Base-by-base conservation (phyloP, 176 grass and related monocot species). In the Microstegium vimineum region DNA sequence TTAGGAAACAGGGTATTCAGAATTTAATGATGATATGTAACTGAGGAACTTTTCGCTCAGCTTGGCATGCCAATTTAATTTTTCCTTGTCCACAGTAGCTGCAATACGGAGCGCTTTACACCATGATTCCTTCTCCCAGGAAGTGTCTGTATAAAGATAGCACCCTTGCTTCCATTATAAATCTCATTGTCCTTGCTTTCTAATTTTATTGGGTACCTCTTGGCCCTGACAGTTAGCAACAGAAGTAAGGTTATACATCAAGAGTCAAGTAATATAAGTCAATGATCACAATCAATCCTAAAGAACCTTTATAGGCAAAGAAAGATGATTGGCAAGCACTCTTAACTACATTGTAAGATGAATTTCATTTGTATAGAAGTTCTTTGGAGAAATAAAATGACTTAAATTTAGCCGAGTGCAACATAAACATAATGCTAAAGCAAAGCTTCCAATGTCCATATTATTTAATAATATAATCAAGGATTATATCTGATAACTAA, bases 91-190 rank as follows among this genome's bases (percentile, higher is more conserved):
- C 84, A 22, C 36, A 42, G 74, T 92, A 68, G 90, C 92, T 67
- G 92, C 95, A 89, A 98, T 89, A 69, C 89, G 84, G 79, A 99
- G 96, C 52, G 87, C 87, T 93, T 91, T 95, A 81, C 93, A 98
- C 93, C 93, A 98, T 74, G 96, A 99, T 91, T 98, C 96, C 84
- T 98, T 98, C 87, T 98, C 96, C 93, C 93, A 99, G 72, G 87
- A 93, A 59, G 96, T 99, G 40, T 95, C 93, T 51, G 81, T 84
- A 25, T 99, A 99, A 41, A 99, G 73, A 85, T 90, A 93, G 76
- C 89, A 91, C 3, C 80, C 83, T 95, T 93, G 82, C 85, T 93
- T 63, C 96, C 96, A 83, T 95, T 90, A 66, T 91, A 99, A 63
- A 99, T 81, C 1, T 91, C 77, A 26, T 10, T 80, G 71, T 88